Base-by-base conservation (phyloP, 2,329 filamentous ascomycete species). In the Sclerotinia borealis region DNA sequence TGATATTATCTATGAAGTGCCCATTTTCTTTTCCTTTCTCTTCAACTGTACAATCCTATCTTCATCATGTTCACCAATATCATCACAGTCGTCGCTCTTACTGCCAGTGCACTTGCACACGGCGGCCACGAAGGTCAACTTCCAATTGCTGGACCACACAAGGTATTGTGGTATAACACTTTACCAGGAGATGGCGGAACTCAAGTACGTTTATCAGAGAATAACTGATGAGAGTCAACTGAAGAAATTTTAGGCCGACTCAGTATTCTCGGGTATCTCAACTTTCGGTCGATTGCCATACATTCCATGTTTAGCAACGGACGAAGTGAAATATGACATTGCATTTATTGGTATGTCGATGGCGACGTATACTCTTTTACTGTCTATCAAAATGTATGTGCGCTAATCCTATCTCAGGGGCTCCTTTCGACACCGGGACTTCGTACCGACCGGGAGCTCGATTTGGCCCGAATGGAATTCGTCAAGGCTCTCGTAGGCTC, bases 191-290 rank as follows among this genome's bases (percentile, higher is more conserved):
- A 95, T 76, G 91, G 91, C 31, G 91, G 91, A 63, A 95, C 86
- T 45, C 90, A 95, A 81, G 89, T 90, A 71, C 55, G 78, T 25
- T 58, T 36, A 66, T 61, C 48, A 41, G 63, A 5, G 65, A 22
- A 27, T 19, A 43, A 59, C 48, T 25, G 50, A 49, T 64, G 34
- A n/a, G 19, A 25, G 17, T 31, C 27, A 34, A 54, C 31, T 45
- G 41, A 37, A 59, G 22, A 63, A 71, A 43, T 61, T 45, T 11
- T 49, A 93, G 88, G 91, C 91, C 65, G 91, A 96, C 75, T 92
- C 90, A 0, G 90, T 95, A 64, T 96, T 95, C 77, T 93, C 90
- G 1, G 91, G 91, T 34, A 95, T 96, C 72, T 90, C 89, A 1
- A 96, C 91, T 9, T 95, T 95, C 73, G 91, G 90, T 13, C 86